phyloP scores from a whole-genome alignment of 768 basidiomycete species.

The Rhizopogon vinicolor region DNA sequence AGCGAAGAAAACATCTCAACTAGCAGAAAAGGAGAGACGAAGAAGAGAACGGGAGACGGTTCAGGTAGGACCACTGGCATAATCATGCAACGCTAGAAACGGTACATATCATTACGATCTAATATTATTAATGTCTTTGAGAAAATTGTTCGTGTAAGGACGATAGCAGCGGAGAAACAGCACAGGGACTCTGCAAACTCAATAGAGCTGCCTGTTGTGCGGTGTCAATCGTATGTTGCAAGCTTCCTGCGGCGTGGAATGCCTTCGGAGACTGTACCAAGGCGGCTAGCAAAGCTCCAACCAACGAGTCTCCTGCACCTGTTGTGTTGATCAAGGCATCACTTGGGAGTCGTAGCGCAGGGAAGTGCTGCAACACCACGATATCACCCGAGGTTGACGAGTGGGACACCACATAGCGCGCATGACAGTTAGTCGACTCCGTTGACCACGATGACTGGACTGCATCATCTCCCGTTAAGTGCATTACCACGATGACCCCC shows the following conservation, averaged over 20 bases:
- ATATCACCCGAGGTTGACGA: conserved; percentile 41
- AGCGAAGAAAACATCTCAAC: conserved; percentile 28
- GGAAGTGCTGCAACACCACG: conserved; percentile 71
- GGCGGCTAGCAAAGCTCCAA: conserved; percentile 74
- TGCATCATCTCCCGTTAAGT: conserved; percentile 37
- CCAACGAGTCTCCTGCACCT: conserved; percentile 90
- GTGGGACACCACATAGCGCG: conserved; percentile 48
- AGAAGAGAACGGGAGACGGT: conserved; percentile 53
- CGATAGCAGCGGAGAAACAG: conserved; percentile 65
- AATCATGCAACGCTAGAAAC: conserved; percentile 3
- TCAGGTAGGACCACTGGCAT: conserved; percentile 51
- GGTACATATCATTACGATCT: not conserved
- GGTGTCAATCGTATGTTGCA: conserved; percentile 42
- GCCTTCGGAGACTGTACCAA: conserved; percentile 40
- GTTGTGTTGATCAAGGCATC: conserved; percentile 64
- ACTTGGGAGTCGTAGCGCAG: conserved; percentile 41
- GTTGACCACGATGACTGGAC: conserved; percentile 45
- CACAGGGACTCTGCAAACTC: conserved; percentile 50
- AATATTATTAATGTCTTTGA: not conserved
- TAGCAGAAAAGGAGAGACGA: conserved; percentile 41
- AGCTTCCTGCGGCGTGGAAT: conserved; percentile 40
- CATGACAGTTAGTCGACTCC: conserved; percentile 40
- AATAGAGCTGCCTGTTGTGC: conserved; percentile 66
- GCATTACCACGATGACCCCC: conserved; percentile 64
- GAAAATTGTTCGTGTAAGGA: conserved; percentile 8